phyloP scores from a whole-genome alignment of 495 filamentous ascomycete species.

The Cercophora sp. region DNA sequence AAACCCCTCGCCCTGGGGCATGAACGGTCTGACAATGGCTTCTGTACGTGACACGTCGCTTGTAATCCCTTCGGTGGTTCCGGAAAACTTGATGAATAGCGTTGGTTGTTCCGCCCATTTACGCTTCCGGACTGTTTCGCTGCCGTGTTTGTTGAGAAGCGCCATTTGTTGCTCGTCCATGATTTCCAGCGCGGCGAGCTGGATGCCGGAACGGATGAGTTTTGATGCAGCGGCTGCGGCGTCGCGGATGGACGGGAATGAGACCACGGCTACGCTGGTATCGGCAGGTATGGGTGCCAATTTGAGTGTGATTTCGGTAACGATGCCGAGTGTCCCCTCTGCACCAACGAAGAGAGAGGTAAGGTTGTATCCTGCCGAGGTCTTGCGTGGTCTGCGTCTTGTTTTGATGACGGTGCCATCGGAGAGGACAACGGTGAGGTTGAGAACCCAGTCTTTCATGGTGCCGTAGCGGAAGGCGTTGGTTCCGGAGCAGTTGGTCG shows the following conservation, averaged over 20 bases:
- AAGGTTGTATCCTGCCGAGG: slow-evolving; percentile 74
- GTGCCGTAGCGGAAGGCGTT: slow-evolving; percentile 78
- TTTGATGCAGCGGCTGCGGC: slow-evolving; percentile 61
- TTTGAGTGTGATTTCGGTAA: slow-evolving; percentile 79
- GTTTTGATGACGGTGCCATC: slow-evolving; percentile 77
- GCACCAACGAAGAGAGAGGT: slow-evolving; percentile 82
- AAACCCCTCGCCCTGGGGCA: slow-evolving; percentile 29
- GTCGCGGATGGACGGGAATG: slow-evolving; percentile 58
- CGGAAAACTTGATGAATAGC: slow-evolving; percentile 62
- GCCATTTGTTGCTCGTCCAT: slow-evolving; percentile 73
- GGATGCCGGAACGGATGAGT: slow-evolving; percentile 63
- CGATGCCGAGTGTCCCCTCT: slow-evolving; percentile 87
- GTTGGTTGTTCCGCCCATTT: slow-evolving; percentile 61
- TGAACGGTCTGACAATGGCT: slow-evolving; percentile 41
- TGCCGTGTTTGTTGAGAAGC: slow-evolving; percentile 61
- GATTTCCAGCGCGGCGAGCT: slow-evolving; percentile 65
- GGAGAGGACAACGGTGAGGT: slow-evolving; percentile 70
- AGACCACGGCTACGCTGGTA: slow-evolving; percentile 60
- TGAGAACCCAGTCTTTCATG: slow-evolving; percentile 81
- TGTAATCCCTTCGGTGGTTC: slow-evolving; percentile 30
- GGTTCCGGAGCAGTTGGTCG: slow-evolving; percentile 72
- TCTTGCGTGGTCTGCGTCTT: slow-evolving; percentile 64
- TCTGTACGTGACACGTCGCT: slow-evolving; percentile 37
- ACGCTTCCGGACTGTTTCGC: slow-evolving; percentile 46
- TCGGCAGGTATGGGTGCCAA: slow-evolving; percentile 60